These are phyloP conservation scores for Phytopythium montanum DNA, from an alignment of 352 stramenopile genomes.

Conservation along the genomic window DNA sequence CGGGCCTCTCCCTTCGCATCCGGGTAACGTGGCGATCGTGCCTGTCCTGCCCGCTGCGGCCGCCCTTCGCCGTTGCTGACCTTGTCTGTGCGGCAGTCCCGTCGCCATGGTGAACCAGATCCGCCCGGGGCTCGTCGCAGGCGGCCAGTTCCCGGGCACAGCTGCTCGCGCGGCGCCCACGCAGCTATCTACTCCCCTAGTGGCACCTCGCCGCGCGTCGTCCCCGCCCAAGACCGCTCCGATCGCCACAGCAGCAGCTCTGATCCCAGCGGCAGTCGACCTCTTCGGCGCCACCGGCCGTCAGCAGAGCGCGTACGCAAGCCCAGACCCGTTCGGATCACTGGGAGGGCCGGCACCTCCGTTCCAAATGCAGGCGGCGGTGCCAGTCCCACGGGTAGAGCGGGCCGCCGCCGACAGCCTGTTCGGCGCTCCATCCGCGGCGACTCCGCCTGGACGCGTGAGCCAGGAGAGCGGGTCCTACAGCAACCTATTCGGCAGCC, in stretches of 20 bases:
- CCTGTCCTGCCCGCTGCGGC: background rate
- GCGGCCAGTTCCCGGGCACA: slow-evolving; percentile 22
- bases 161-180: slow-evolving; percentile 40
- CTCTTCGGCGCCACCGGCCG: slow-evolving; percentile 15
- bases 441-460: slow-evolving; percentile 18
- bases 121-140: slow-evolving; percentile 18
- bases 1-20: slow-evolving; percentile 10
- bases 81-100: slow-evolving; percentile 15
- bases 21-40: background rate
- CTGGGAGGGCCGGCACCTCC: slow-evolving; percentile 14
- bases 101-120: slow-evolving; percentile 39
- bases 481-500: slow-evolving; percentile 43
- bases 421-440: slow-evolving; percentile 30
- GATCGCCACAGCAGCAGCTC: slow-evolving; percentile 7
- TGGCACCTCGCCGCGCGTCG: slow-evolving; percentile 31
- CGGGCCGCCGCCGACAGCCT: slow-evolving; percentile 28
- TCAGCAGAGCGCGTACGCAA: slow-evolving; percentile 15
- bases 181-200: slow-evolving; percentile 57
- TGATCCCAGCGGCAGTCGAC: slow-evolving; percentile 7
- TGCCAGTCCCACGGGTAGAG: slow-evolving; percentile 19
- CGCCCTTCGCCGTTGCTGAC: background rate
- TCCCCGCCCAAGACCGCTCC: slow-evolving; percentile 12
- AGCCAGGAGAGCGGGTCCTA: slow-evolving; percentile 25
- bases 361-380: slow-evolving; percentile 26
- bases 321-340: slow-evolving; percentile 25